Percentiles rank a stretch among this genome's conserved stretches.
phyloP scores from a whole-genome alignment of 176 grass and related monocot species.

The Phyllostachys edulis region DNA sequence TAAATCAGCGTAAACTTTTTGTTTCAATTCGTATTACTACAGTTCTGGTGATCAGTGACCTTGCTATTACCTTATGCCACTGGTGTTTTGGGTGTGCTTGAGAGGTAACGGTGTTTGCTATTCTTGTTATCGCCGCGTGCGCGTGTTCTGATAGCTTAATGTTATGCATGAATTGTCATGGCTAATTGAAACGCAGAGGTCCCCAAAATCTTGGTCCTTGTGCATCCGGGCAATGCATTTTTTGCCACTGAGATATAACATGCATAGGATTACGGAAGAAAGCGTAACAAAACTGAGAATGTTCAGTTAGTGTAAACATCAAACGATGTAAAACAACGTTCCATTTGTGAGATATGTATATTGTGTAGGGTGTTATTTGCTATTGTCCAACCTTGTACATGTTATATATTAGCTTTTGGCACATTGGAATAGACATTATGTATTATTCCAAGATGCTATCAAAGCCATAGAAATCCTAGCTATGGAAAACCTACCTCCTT shows the following conservation, averaged over 20 bases:
- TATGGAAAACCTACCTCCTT: no score
- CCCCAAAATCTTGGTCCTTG: background rate
- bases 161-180: background rate
- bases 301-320: background rate
- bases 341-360: no score
- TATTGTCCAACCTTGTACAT: no score
- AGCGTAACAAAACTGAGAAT: background rate
- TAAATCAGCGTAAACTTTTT: background rate
- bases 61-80: background rate
- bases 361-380: no score
- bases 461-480: no score
- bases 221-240: background rate
- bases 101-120: background rate
- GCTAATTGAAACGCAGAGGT: background rate
- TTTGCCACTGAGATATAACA: background rate
- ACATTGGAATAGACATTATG: no score
- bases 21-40: background rate
- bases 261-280: background rate
- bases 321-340: background rate
- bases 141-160: background rate
- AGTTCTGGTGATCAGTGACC: background rate
- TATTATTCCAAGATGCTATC: no score
- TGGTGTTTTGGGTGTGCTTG: background rate
- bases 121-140: background rate
- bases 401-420: no score